These are phyloP conservation scores for Nannizzia gypsea DNA, from an alignment of 2,329 filamentous ascomycete species.

Conservation along the genomic window DNA sequence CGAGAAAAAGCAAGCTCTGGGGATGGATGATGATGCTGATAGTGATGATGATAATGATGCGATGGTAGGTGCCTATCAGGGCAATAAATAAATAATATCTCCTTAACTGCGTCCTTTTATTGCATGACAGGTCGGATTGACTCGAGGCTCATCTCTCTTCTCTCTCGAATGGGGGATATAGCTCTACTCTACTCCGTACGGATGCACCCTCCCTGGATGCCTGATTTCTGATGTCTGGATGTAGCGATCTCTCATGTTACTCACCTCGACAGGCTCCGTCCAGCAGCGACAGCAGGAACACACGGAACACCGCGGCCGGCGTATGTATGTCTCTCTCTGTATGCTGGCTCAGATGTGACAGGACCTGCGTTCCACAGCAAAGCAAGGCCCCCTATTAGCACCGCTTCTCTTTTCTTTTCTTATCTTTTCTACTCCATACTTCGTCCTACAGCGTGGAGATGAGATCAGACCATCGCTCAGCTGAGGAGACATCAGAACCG, in stretches of 20 bases:
- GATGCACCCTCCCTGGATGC: too few species aligned
- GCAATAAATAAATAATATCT: too few species aligned
- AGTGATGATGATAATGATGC: too few species aligned
- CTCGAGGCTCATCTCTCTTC: neutral
- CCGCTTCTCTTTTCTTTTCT: neutral
- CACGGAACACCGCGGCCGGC: neutral
- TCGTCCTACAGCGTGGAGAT: neutral
- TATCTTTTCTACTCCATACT: neutral
- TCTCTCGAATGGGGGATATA: neutral
- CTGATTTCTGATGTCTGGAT: too few species aligned
- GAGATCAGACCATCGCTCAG: neutral
- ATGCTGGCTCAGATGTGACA: conserved; percentile 1
- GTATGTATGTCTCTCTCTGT: too few species aligned
- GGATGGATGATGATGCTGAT: neutral
- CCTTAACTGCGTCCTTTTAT: neutral
- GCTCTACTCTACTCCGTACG: neutral
- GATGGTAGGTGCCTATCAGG: too few species aligned
- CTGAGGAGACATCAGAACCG: neutral
- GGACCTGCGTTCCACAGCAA: neutral
- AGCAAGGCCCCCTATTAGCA: neutral
- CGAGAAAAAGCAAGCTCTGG: conserved; percentile 1
- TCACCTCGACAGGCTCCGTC: neutral
- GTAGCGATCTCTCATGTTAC: too few species aligned
- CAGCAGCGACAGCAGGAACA: neutral
- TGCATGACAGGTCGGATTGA: neutral